Percentiles rank a stretch among this genome's conserved stretches.
phyloP scores from a whole-genome alignment of 73 alveolate species.

The Tetrahymena malaccensis region DNA sequence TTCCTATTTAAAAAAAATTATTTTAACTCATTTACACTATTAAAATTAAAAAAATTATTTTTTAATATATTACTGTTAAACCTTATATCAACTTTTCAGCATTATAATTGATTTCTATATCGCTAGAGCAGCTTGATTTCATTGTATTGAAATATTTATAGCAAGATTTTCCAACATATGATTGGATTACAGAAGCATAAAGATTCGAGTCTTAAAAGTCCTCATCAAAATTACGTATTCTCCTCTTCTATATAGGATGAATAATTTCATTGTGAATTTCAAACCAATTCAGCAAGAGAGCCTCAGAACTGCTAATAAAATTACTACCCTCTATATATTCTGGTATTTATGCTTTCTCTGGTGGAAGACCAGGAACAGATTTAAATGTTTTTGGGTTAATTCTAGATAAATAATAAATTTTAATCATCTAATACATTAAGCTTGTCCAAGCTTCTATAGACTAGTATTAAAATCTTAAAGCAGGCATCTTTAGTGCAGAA shows the following conservation, averaged over 20 bases:
- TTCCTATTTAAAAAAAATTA: constrained; percentile 32
- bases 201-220: constrained; percentile 53
- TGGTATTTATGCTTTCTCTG: constrained; percentile 63
- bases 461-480: constrained; percentile 70
- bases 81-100: constrained; percentile 77
- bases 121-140: constrained; percentile 51
- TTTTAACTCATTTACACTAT: background rate
- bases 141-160: constrained; percentile 47
- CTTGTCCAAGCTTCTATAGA: constrained; percentile 93
- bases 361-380: constrained; percentile 79
- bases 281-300: constrained; percentile 75
- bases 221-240: background rate
- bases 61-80: background rate
- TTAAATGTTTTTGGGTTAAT: constrained; percentile 84
- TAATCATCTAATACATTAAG: constrained; percentile 78
- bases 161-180: constrained; percentile 53
- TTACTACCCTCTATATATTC: constrained; percentile 77
- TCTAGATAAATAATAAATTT: constrained; percentile 84
- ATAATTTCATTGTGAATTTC: background rate
- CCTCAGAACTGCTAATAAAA: constrained; percentile 82
- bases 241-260: background rate
- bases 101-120: constrained; percentile 64
- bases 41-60: background rate
- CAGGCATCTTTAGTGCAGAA: background rate
- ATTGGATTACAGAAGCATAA: constrained; percentile 54